Conservation (phyloP, 2,329 filamentous ascomycete genomes). For the Fusarium foetens region DNA sequence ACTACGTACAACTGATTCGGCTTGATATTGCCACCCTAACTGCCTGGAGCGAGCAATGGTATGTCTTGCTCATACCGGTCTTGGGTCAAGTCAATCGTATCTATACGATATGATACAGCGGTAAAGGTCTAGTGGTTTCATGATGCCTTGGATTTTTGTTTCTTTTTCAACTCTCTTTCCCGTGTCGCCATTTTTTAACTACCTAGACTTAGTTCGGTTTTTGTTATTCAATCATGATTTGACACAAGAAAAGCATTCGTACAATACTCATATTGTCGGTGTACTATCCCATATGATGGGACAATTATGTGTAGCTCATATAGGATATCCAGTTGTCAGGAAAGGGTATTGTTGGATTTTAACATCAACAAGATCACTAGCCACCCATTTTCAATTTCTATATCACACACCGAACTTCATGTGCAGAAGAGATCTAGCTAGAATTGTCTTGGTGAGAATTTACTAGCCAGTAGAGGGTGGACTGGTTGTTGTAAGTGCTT, state of each 20-base stretch:
- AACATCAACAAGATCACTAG: neutral
- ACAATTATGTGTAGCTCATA: neutral
- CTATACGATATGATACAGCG: too few relatives aligned
- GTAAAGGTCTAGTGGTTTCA: too few relatives aligned
- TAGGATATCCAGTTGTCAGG: too few relatives aligned
- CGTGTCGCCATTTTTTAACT: neutral
- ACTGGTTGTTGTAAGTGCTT: neutral
- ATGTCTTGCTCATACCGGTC: neutral
- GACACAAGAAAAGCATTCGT: neutral
- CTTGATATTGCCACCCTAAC: neutral
- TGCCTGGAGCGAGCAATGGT: neutral
- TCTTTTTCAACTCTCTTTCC: neutral
- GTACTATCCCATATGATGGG: neutral
- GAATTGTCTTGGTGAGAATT: neutral
- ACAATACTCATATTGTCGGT: too few relatives aligned
- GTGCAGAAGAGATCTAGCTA: neutral
- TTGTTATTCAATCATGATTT: neutral
- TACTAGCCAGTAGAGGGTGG: neutral
- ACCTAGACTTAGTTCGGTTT: too few relatives aligned
- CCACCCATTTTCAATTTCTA: neutral
- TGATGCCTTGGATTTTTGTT: neutral
- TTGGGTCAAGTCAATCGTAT: neutral
- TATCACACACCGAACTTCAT: neutral
- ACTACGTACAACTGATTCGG: neutral
- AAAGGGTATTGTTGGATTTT: neutral